These are phyloP conservation scores for Chiua virens DNA, from an alignment of 768 basidiomycete species.

Conservation along the genomic window DNA sequence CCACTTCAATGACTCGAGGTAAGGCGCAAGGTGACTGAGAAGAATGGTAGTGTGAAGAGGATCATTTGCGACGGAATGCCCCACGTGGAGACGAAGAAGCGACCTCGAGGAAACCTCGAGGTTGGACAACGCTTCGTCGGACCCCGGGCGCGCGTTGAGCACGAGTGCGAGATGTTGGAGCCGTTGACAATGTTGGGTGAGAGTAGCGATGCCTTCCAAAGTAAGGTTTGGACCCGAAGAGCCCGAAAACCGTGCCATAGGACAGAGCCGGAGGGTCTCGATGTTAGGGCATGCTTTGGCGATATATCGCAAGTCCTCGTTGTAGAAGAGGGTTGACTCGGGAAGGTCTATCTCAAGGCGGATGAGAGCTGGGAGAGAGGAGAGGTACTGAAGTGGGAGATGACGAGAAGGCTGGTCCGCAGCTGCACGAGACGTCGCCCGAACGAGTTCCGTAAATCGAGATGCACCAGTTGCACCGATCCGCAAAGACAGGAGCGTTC, in stretches of 20 bases:
- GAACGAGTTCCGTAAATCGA: slow-evolving; percentile 80
- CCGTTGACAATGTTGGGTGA: slow-evolving; percentile 57
- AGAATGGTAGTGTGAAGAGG: slow-evolving; percentile 69
- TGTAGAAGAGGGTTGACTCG: slow-evolving; percentile 66
- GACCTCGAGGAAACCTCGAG: slow-evolving; percentile 59
- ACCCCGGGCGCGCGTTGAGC: slow-evolving; percentile 54
- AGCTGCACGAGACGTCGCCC: slow-evolving; percentile 64
- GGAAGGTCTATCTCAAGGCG: slow-evolving; percentile 80
- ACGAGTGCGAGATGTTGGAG: slow-evolving; percentile 68
- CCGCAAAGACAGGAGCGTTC: slow-evolving; percentile 58
- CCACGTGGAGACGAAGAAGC: slow-evolving; percentile 69
- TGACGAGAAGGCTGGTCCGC: slow-evolving; percentile 55
- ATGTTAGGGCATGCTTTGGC: slow-evolving; percentile 65
- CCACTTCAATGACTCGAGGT: slow-evolving; percentile 68
- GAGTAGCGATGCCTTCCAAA: slow-evolving; percentile 59
- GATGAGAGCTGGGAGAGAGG: slow-evolving; percentile 50
- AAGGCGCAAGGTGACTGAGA: slow-evolving; percentile 76
- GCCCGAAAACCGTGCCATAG: slow-evolving; percentile 63
- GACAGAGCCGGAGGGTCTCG: slow-evolving; percentile 67
- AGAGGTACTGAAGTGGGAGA: slow-evolving; percentile 61
- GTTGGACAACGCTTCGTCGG: slow-evolving; percentile 44
- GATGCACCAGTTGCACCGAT: slow-evolving; percentile 66
- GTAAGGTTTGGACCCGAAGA: slow-evolving; percentile 55
- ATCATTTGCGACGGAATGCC: slow-evolving; percentile 72
- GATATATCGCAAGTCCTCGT: slow-evolving; percentile 57